Evolutionary conservation across 1,284 basidiomycete genomes (phyloP).

Genomic region (Cryptococcus deneoformans): DNA sequence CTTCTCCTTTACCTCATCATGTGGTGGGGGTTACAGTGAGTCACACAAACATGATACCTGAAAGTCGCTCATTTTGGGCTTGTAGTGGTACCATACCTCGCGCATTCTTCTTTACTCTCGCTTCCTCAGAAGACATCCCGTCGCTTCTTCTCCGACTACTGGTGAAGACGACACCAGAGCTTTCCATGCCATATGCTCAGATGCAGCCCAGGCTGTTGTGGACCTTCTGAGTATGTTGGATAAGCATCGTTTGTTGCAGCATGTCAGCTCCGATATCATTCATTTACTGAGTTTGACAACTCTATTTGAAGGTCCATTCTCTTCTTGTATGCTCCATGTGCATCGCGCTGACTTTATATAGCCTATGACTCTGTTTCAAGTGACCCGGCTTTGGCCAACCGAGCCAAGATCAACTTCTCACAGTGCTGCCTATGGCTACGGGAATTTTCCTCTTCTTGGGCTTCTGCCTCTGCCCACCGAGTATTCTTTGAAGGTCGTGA

Average conservation of each 20-base stretch:
- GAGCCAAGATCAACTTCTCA: slow-evolving; percentile 38
- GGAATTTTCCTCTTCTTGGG: slow-evolving; percentile 40
- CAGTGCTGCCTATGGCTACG: slow-evolving; percentile 46
- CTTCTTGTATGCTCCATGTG: background rate
- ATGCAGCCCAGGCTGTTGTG: slow-evolving; percentile 33
- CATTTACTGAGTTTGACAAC: slow-evolving; percentile 43
- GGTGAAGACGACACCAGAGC: background rate
- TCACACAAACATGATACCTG: background rate
- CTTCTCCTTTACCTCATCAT: slow-evolving; percentile 38
- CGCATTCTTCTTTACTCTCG: slow-evolving; percentile 40
- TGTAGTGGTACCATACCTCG: slow-evolving; percentile 40
- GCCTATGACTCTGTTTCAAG: slow-evolving; percentile 20
- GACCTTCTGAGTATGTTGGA: slow-evolving; percentile 37
- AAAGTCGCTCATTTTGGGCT: background rate
- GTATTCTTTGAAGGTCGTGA: slow-evolving; percentile 45
- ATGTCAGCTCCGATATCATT: slow-evolving; percentile 41
- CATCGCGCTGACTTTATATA: slow-evolving; percentile 4
- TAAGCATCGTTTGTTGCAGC: slow-evolving; percentile 29
- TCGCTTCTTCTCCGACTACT: background rate
- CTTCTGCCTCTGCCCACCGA: slow-evolving; percentile 41
- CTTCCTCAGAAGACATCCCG: slow-evolving; percentile 23
- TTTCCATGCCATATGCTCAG: slow-evolving; percentile 27
- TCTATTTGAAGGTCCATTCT: slow-evolving; percentile 34
- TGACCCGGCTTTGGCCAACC: slow-evolving; percentile 22
- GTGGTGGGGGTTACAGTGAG: slow-evolving; percentile 38